Base-by-base conservation (phyloP, 441 rosid genomes). In the Mallotus japonicus region DNA sequence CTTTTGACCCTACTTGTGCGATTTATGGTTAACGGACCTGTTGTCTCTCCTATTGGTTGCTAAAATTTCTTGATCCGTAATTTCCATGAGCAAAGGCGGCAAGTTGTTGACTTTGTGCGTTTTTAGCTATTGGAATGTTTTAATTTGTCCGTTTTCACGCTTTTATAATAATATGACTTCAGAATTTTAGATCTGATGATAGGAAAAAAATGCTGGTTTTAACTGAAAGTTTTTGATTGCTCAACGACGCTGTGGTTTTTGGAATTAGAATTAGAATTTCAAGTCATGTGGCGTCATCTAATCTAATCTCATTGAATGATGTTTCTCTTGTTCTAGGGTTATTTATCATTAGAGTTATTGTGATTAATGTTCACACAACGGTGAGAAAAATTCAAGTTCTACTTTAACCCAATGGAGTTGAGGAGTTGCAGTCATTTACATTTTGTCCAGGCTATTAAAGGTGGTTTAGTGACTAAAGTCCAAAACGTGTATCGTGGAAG, bases 391-490 rank as follows among this genome's bases (percentile, higher is more conserved):
- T 12, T 49, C 20, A 22, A 65, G 47, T 54, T 61, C 50, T 14
- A 10, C 47, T 53, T 56, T 28, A 24, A 68, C 49, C 46, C 40
- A 37, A 87, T 90, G 89, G 89, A 85, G 82, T 76, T 89, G 49
- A 79, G 94, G 72, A 73, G 86, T 56, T 61, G 64, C 47, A 64
- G 64, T 28, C 80, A 82, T 73, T 81, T 85, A 69, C 88, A 87
- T 73, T 84, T 76, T 72, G 70, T 90, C 69, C 77, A 74, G 9
- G 72, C 83, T 14, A 67, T 78, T 57, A 81, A 76, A 78, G 86
- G 77, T 13, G 81, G 85, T 16, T 73, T 55, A 10, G 78, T 76
- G 51, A 19, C 14, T 34, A 77, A 79, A 75, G 55, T 66, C 69
- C 10, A 65, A 75, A 91, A 86, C 75, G 75, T 76, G 63, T 79